Evolutionary conservation across 305 asterid genomes (phyloP).

Genomic region (Salvia sclarea): DNA sequence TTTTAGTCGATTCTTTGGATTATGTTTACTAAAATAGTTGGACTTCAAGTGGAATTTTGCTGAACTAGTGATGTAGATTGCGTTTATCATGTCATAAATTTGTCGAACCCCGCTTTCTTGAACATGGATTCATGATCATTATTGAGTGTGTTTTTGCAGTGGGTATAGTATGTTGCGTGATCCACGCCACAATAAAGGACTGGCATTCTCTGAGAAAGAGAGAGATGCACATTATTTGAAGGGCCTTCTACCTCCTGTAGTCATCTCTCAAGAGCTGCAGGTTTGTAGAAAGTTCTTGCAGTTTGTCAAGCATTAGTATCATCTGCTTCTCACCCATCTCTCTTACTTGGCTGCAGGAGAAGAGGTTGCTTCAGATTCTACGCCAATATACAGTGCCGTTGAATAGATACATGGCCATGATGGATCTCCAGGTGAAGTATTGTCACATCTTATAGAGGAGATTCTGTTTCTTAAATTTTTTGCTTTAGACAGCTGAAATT

Average conservation of each 20-base stretch:
- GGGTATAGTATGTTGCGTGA: slow-evolving; percentile 80
- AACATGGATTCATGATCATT: slow-evolving; percentile 10
- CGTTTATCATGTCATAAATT: neutral
- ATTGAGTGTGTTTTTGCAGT: slow-evolving; percentile 42
- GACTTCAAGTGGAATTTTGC: neutral
- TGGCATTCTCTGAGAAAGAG: slow-evolving; percentile 74
- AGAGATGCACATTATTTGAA: slow-evolving; percentile 91
- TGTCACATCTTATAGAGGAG: neutral
- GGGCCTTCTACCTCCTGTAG: slow-evolving; percentile 80
- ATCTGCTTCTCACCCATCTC: slow-evolving; percentile 9
- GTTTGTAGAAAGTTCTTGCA: slow-evolving; percentile 36
- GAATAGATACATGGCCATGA: slow-evolving; percentile 91
- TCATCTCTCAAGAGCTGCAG: slow-evolving; percentile 78
- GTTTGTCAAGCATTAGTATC: neutral
- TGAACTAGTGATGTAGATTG: neutral
- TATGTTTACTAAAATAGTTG: neutral
- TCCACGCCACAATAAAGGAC: slow-evolving; percentile 90
- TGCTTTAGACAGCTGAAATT: neutral
- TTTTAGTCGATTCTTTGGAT: too few relatives aligned
- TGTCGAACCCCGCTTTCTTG: neutral
- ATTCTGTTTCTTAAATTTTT: neutral
- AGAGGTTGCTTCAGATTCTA: slow-evolving; percentile 63
- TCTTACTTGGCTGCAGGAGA: slow-evolving; percentile 52
- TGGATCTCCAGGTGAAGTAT: slow-evolving; percentile 83
- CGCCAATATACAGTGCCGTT: slow-evolving; percentile 78